phyloP scores from a whole-genome alignment of 345 rosid species.

The Lepidium sativum region DNA sequence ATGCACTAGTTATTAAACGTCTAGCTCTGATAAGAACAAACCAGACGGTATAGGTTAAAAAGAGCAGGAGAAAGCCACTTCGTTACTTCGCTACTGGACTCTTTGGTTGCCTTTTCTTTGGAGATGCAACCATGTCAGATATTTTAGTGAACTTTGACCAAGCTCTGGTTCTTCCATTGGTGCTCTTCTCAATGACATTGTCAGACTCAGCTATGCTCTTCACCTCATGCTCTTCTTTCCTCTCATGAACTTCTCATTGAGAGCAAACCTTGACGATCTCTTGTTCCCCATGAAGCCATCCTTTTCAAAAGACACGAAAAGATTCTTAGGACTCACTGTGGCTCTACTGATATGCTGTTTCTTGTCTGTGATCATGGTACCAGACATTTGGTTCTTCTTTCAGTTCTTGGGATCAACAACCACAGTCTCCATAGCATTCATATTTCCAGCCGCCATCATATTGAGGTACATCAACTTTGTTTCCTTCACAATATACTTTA shows the following conservation, averaged over 20 bases:
- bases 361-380: slow-evolving; percentile 51
- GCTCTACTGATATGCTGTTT: slow-evolving; percentile 38
- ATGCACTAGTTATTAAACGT: background rate
- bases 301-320: slow-evolving; percentile 34
- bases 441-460: slow-evolving; percentile 77
- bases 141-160: slow-evolving; percentile 68
- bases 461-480: slow-evolving; percentile 41
- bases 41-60: slow-evolving; percentile 88
- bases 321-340: slow-evolving; percentile 52
- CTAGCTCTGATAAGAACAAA: slow-evolving; percentile 5
- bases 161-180: slow-evolving; percentile 48
- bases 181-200: slow-evolving; percentile 50
- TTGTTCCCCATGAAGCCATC: slow-evolving; percentile 43
- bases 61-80: slow-evolving; percentile 99
- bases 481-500: background rate
- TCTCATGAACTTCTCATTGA: slow-evolving; percentile 69
- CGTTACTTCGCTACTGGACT: slow-evolving; percentile 63
- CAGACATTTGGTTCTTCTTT: slow-evolving; percentile 77
- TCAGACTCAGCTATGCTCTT: slow-evolving; percentile 72
- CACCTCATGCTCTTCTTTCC: slow-evolving; percentile 85
- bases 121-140: slow-evolving; percentile 71
- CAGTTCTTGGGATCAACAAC: slow-evolving; percentile 88
- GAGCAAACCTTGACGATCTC: slow-evolving; percentile 67
- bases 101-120: slow-evolving; percentile 73
- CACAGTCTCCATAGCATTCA: slow-evolving; percentile 72